Conservation (phyloP, 169 alveolate species). For the Eimeria zaria region DNA sequence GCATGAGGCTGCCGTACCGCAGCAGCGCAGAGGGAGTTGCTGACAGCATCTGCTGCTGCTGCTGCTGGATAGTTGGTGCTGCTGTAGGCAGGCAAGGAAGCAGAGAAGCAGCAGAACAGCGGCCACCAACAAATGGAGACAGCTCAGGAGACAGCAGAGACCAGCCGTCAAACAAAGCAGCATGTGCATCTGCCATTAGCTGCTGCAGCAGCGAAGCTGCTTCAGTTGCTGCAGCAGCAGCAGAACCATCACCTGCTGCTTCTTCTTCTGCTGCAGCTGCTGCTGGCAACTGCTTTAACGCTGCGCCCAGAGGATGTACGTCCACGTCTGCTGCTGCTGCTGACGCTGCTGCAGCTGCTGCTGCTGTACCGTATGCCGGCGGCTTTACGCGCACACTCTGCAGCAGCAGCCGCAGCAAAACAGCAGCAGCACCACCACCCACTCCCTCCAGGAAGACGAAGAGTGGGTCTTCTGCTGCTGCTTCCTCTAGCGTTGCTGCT, state of each 20-base stretch:
- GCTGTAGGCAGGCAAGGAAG: background rate
- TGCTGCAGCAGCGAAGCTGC: conserved; percentile 44
- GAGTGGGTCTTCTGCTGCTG: conserved; percentile 66
- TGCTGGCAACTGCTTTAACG: conserved; percentile 36
- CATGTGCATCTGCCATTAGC: conserved; percentile 29
- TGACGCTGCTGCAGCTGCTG: conserved; percentile 40
- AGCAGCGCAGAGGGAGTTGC: conserved; percentile 21
- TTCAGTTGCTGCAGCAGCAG: conserved; percentile 42
- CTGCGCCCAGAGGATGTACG: conserved; percentile 16
- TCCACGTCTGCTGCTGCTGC: conserved; percentile 52
- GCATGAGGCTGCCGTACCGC: conserved; percentile 67
- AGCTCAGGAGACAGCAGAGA: conserved; percentile 53
- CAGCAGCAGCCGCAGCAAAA: conserved; percentile 71
- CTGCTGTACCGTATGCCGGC: background rate
- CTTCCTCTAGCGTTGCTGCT: conserved; percentile 33
- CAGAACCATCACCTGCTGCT: conserved; percentile 18
- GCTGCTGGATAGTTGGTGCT: background rate
- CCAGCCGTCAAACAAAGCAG: background rate
- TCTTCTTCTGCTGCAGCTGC: conserved; percentile 5
- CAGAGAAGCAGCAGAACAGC: conserved; percentile 37
- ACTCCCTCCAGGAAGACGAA: conserved; percentile 68
- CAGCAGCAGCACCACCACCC: conserved; percentile 51
- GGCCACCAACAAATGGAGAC: conserved; percentile 57
- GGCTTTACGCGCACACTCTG: conserved; percentile 72
- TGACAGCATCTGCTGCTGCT: conserved; percentile 30